Base-by-base conservation (phyloP, 257 asterid species). In the Linaria vulgaris region DNA sequence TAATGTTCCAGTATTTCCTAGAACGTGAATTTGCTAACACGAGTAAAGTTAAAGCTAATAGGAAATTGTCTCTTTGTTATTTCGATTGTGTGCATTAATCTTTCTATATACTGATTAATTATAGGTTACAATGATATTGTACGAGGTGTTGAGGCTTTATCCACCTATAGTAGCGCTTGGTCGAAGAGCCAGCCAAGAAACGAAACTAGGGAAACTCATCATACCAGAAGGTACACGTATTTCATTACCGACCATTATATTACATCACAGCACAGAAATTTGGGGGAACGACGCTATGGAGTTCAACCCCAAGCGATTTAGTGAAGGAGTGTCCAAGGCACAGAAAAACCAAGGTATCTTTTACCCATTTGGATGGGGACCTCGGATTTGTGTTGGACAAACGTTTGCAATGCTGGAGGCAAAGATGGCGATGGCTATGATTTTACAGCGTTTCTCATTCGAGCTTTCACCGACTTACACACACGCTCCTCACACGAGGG, bases 261-360 rank as follows among this genome's bases (percentile, higher is more conserved):
- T 34, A 58, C 63, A 58, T 39, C 63, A 58, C 49, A 49, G 38
- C 38, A 1, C 14, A 9, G 1, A 39, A 17, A 41, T 37, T 12
- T 58, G 63, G 63, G 63, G 63, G n/a, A 30, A 57, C 12, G 63
- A 57, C 25, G 63, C 63, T n/a, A 3, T 57, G 63, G 63, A 57
- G 16, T 57, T 57, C 16, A 57, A 57, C 15, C 63, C 63, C 3
- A 27, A 17, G 1, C 14, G 59, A 54, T 54, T 54, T 54, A 54
- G 59, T 15, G 59, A 54, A 54, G 59, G 59, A 4, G 37, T 57
- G 12, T 34, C 47, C 17, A 57, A 57, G 63, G 63, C 63, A 16
- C 63, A 57, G 13, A 57, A 57, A 25, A 34, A 37, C 2, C 63
- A 57, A 34, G 63, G 63, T 30, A 17, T 57, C 14, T 57, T 31